phyloP scores from a whole-genome alignment of 805 yeast species.

The Kurtzmaniella cleridarum region DNA sequence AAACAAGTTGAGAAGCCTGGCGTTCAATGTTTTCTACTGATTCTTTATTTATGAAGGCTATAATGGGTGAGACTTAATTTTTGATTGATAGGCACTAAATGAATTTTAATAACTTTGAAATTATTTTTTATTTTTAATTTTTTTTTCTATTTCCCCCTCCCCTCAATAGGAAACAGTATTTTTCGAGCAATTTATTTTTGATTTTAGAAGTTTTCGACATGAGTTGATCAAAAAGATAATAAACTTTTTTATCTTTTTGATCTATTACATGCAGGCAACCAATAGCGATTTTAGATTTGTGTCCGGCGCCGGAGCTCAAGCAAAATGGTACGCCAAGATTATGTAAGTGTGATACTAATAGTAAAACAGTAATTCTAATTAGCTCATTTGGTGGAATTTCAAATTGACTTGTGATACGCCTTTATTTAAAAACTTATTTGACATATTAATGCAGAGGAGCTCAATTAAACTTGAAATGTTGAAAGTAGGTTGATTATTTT shows the following conservation, averaged over 20 bases:
- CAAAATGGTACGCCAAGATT: slow-evolving; percentile 5
- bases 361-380: background rate
- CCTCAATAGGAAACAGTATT: slow-evolving; percentile 2
- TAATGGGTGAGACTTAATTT: background rate
- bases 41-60: no score
- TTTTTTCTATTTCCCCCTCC: slow-evolving; percentile 5
- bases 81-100: background rate
- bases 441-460: no score
- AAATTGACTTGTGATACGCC: no score
- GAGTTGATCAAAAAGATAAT: slow-evolving; percentile 3
- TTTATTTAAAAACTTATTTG: no score
- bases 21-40: background rate
- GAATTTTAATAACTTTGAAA: background rate
- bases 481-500: no score
- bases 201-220: background rate
- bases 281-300: slow-evolving; percentile 6
- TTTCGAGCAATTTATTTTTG: background rate
- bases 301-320: slow-evolving; percentile 4
- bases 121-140: background rate
- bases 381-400: no score
- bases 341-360: no score
- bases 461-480: no score
- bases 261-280: slow-evolving; percentile 16
- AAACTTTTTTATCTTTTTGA: slow-evolving; percentile 26
- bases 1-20: background rate